Percentiles rank a stretch among this genome's conserved stretches.
Evolutionary conservation across 2,329 filamentous ascomycete genomes (phyloP).

Genomic region (Chlorencoelia australis): DNA sequence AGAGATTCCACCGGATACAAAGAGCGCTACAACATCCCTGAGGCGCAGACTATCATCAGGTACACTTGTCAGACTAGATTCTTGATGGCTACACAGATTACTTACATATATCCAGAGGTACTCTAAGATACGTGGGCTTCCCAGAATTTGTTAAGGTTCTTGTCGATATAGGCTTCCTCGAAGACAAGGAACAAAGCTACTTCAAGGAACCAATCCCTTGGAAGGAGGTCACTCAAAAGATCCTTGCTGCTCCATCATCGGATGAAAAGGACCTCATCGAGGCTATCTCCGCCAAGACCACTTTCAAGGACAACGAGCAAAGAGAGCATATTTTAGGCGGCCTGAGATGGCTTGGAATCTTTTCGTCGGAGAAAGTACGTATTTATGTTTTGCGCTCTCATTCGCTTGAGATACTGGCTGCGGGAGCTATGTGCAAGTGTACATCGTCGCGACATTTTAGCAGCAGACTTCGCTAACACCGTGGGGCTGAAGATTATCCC

Average conservation of each 20-base stretch:
- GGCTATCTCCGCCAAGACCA: constrained; percentile 66
- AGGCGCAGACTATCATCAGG: constrained; percentile 80
- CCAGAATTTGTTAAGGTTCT: constrained; percentile 81
- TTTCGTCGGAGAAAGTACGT: constrained; percentile 57
- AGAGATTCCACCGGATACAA: constrained; percentile 80
- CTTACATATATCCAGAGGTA: constrained; percentile 45
- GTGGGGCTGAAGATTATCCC: constrained; percentile 65
- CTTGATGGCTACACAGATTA: background rate
- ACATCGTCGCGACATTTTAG: background rate
- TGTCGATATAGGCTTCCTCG: constrained; percentile 83
- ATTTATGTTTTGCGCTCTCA: constrained; percentile 18
- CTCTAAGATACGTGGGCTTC: constrained; percentile 81
- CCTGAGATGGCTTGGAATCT: constrained; percentile 61
- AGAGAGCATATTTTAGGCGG: constrained; percentile 61
- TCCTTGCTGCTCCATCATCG: constrained; percentile 59
- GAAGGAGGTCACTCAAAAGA: constrained; percentile 75
- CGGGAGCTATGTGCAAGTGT: too few species aligned
- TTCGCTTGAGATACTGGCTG: constrained; percentile 36
- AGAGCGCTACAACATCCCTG: constrained; percentile 84
- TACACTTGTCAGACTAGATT: constrained; percentile 21
- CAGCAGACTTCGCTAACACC: too few species aligned
- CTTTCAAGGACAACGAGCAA: constrained; percentile 58
- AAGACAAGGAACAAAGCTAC: constrained; percentile 54
- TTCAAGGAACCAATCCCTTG: constrained; percentile 60
- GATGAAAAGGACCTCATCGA: constrained; percentile 59